Conservation (phyloP, 768 basidiomycete species). For the Podaxis carcinomalis region DNA sequence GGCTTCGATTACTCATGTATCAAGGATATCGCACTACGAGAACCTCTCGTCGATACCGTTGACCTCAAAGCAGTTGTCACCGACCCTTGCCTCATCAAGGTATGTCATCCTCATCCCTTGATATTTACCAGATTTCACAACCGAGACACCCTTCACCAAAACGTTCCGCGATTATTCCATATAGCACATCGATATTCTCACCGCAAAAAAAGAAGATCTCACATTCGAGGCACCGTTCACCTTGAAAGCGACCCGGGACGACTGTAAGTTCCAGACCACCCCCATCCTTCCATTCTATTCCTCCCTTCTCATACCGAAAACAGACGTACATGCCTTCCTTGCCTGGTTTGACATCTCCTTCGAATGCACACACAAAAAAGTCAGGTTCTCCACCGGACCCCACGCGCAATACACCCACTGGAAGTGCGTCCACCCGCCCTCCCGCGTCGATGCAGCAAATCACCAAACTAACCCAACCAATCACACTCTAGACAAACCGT, state of each 20-base stretch:
- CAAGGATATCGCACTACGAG: conserved; percentile 95
- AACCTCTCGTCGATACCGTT: conserved; percentile 98
- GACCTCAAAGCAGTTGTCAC: conserved; percentile 95
- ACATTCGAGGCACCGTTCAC: conserved; percentile 79
- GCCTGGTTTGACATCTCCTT: conserved; percentile 99
- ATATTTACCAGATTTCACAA: background rate
- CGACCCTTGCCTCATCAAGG: conserved; percentile 88
- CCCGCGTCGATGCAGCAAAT: background rate
- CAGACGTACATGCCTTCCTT: conserved; percentile 96
- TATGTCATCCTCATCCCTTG: conserved; percentile 22
- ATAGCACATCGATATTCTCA: conserved; percentile 85
- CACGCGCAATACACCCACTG: conserved; percentile 96
- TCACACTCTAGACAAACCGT: conserved; percentile 77
- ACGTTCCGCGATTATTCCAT: conserved; percentile 11
- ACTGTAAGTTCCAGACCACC: conserved; percentile 58
- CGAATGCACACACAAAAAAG: conserved; percentile 92
- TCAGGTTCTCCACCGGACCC: conserved; percentile 95
- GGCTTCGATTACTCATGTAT: conserved; percentile 99
- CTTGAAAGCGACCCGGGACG: conserved; percentile 80
- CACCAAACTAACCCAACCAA: background rate
- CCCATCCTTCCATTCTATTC: background rate
- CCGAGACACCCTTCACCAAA: background rate
- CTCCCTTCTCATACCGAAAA: background rate
- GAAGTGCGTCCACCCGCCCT: conserved; percentile 60
- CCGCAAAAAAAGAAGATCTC: conserved; percentile 93